Evolutionary conservation across 2,329 filamentous ascomycete species (phyloP).

Genomic region (Fulvia fulva): DNA sequence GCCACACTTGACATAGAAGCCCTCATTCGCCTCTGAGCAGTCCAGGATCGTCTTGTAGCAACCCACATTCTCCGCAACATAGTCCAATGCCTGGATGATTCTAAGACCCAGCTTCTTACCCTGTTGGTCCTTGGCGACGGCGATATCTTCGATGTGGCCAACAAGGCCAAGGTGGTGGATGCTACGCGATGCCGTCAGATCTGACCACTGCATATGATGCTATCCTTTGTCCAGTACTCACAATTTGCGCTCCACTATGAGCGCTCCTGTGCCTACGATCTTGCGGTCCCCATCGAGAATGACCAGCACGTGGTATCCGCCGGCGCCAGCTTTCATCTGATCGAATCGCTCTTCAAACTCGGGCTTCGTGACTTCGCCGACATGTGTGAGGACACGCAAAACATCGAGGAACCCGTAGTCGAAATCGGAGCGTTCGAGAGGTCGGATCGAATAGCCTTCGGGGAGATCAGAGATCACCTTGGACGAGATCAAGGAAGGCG

Average conservation of each 20-base stretch:
- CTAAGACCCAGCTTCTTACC: slow-evolving; percentile 92
- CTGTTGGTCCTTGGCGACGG: slow-evolving; percentile 90
- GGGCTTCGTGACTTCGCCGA: slow-evolving; percentile 75
- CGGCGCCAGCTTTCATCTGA: slow-evolving; percentile 64
- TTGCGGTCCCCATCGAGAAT: slow-evolving; percentile 68
- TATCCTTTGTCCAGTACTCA: slow-evolving; percentile 42
- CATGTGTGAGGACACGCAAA: slow-evolving; percentile 83
- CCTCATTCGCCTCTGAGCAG: slow-evolving; percentile 93
- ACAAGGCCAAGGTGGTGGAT: slow-evolving; percentile 79
- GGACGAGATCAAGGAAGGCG: slow-evolving; percentile 70
- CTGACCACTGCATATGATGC: neutral
- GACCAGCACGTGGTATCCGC: slow-evolving; percentile 81
- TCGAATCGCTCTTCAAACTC: slow-evolving; percentile 77
- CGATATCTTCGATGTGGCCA: slow-evolving; percentile 97
- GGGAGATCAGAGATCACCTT: slow-evolving; percentile 70
- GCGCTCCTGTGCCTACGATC: slow-evolving; percentile 84
- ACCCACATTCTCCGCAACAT: slow-evolving; percentile 78
- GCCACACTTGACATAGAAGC: slow-evolving; percentile 97
- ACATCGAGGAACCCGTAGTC: slow-evolving; percentile 82
- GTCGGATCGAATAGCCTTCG: slow-evolving; percentile 75
- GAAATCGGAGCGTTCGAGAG: slow-evolving; percentile 75
- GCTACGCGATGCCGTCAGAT: slow-evolving; percentile 23
- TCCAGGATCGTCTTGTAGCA: slow-evolving; percentile 98
- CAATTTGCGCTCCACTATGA: slow-evolving; percentile 95
- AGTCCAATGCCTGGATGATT: slow-evolving; percentile 90